These are phyloP conservation scores for Chenopodium formosanum DNA, from an alignment of 148 eudicot genomes.

Conservation along the genomic window DNA sequence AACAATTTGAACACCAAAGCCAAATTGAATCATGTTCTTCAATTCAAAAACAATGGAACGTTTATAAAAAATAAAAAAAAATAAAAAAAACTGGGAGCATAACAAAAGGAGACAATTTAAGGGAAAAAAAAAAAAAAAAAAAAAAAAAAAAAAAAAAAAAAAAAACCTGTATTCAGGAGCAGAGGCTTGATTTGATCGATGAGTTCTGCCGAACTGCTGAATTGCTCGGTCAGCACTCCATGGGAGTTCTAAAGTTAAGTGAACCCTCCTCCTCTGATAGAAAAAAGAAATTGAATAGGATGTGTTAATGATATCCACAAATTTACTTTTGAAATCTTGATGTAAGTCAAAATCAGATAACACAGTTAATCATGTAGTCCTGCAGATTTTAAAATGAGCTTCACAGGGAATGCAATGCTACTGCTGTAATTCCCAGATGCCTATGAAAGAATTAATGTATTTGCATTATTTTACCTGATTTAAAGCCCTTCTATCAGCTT, in stretches of 20 bases:
- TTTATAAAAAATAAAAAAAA: not conserved
- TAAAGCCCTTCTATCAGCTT: constrained; percentile 91
- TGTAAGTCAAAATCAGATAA: not conserved
- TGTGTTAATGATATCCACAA: not conserved
- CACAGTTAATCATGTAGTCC: not conserved
- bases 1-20: not conserved
- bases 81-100: not conserved
- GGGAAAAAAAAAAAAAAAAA: constrained; percentile 22
- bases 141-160: constrained; percentile 22
- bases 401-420: not conserved
- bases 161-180: constrained; percentile 92
- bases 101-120: not conserved
- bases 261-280: constrained; percentile 87
- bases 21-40: not conserved
- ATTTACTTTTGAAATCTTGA: not conserved
- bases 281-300: not conserved
- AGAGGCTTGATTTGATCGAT: constrained; percentile 96
- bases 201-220: constrained; percentile 99
- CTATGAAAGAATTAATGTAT: not conserved
- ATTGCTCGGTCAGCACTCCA: constrained; percentile 99
- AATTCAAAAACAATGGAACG: not conserved
- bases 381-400: not conserved
- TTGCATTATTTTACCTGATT: constrained; percentile 67
- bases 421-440: not conserved
- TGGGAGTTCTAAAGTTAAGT: constrained; percentile 90